These are phyloP conservation scores for Ustulina deusta DNA, from an alignment of 2,329 filamentous ascomycete genomes.

Conservation along the genomic window DNA sequence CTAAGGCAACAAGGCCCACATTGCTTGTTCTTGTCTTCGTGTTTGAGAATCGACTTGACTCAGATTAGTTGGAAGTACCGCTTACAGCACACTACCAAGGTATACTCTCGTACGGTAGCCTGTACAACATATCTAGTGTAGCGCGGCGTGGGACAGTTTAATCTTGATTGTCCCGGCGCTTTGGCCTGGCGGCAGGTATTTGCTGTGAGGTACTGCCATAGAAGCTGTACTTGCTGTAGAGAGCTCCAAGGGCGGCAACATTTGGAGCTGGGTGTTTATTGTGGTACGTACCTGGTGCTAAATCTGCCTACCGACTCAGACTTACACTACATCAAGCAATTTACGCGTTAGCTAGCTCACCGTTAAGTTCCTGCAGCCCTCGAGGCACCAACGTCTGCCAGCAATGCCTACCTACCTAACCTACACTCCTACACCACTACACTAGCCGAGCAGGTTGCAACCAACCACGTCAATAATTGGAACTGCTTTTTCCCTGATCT, in stretches of 20 bases:
- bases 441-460: conserved; percentile 8
- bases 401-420: not conserved
- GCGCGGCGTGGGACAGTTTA: not conserved
- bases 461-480: conserved; percentile 29
- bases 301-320: not conserved
- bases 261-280: not conserved
- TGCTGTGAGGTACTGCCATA: conserved; percentile 1
- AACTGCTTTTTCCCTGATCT: conserved; percentile 16
- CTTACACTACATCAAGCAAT: no score
- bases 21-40: conserved; percentile 23
- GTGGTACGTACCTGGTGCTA: conserved; percentile 10
- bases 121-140: conserved; percentile 9
- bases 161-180: not conserved
- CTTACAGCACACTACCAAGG: conserved; percentile 1
- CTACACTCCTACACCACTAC: not conserved
- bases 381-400: not conserved
- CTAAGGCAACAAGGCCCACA: conserved; percentile 15
- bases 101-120: not conserved
- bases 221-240: not conserved
- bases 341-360: conserved; percentile 15
- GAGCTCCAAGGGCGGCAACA: not conserved
- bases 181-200: not conserved
- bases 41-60: conserved; percentile 27
- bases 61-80: conserved; percentile 11
- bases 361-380: conserved; percentile 20